A percentile compares a stretch with the other conserved stretches of the same genome.
These are phyloP conservation scores for Fusarium sp. DNA, from an alignment of 2,329 filamentous ascomycete genomes.

Conservation along the genomic window DNA sequence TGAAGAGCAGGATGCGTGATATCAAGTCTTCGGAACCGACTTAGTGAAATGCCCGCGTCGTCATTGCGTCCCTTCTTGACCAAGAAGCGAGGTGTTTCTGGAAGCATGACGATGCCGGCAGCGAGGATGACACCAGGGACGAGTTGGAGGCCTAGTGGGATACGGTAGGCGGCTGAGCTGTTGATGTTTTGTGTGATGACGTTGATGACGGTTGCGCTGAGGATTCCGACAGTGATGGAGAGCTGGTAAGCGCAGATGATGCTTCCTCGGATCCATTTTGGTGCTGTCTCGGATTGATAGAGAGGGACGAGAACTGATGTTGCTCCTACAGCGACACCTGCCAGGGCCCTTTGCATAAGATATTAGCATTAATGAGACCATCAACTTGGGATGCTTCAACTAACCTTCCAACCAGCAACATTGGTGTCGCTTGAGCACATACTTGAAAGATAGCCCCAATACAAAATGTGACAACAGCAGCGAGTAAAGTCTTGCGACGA, in stretches of 20 bases:
- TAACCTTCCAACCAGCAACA: conserved; percentile 72
- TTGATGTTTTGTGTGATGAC: conserved; percentile 70
- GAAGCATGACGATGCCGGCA: conserved; percentile 75
- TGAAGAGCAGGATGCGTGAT: conserved; percentile 77
- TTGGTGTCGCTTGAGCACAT: conserved; percentile 67
- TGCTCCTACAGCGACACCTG: conserved; percentile 76
- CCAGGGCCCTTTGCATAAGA: conserved; percentile 64
- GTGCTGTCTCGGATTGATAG: conserved; percentile 84
- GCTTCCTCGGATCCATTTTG: conserved; percentile 83
- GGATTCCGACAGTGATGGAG: conserved; percentile 77
- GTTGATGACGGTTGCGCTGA: conserved; percentile 75
- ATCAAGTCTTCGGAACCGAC: conserved; percentile 77
- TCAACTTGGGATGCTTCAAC: conserved; percentile 31
- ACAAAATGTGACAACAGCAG: conserved; percentile 73
- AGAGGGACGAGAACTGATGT: conserved; percentile 81
- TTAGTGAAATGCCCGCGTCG: conserved; percentile 73
- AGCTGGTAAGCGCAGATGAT: conserved; percentile 81
- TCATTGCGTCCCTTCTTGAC: conserved; percentile 76
- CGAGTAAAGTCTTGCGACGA: conserved; percentile 75
- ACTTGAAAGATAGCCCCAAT: conserved; percentile 79
- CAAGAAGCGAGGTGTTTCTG: conserved; percentile 81
- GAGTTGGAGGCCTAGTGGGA: conserved; percentile 81
- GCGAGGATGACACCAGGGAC: conserved; percentile 77
- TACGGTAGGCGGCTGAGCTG: conserved; percentile 73
- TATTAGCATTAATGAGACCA: not conserved